Evolutionary conservation across 768 basidiomycete species (phyloP), one percentile per base, ranked within the genome.

Genomic region (Tylopilus sp.): DNA sequence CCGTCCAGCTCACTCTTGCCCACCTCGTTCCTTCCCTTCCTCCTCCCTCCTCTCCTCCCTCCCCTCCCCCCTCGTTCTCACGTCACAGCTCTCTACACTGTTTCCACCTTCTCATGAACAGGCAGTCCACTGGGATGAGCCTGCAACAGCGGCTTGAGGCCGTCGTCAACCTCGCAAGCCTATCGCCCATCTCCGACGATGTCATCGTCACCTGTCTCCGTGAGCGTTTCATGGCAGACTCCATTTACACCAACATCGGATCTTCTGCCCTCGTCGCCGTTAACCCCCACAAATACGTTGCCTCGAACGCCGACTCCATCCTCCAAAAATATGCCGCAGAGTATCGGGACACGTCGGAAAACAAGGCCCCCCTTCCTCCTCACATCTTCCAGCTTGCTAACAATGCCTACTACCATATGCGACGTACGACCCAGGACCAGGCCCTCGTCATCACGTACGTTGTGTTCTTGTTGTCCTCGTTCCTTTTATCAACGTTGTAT

Each of bases 391-490:
- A 94, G 62, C 76, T 92, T 42, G 90, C 91, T 6, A 86, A 92
- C 60, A 88, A 90, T 71, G 85, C 91, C 5, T 98, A 95, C 71
- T 98, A 94, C 68, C 92, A 98, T 70, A 95, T 98, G 94, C 78
- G 85, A 44, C 77, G 95, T 59, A 99, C 95, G 0, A 79, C 83
- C 1, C 91, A 95, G 75, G 95, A 99, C 69, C 95, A 98, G 71
- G 81, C 85, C 43, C 79, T 99, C 18, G 68, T 98, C 22, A 78
- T 98, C 57, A 90, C 75, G 95, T 95, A 68, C 57, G 85, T 3
- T 28, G 13, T 9, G n/a, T 3, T 49, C 20, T 20, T 30, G 25
- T 21, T n/a, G 15, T 22, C 25, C 17, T 15, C 4, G 2, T 11
- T 5, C 18, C 6, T 7, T 23, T 51, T 49, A 41, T 40, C 7